phyloP scores from a whole-genome alignment of 176 grass and related monocot species.

The Puccinellia tenuiflora region DNA sequence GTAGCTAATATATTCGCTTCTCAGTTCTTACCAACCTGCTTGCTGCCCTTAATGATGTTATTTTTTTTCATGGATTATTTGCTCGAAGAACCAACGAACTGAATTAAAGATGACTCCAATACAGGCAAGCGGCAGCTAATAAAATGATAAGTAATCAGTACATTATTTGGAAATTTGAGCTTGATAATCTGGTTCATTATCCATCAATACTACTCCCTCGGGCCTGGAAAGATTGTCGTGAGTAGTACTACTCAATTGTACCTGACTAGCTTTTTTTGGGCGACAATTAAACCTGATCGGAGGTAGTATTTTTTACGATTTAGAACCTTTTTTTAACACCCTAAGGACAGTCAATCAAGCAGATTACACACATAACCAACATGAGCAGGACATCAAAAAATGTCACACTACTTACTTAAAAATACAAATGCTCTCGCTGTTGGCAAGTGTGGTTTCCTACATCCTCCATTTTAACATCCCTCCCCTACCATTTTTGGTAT shows the following conservation, averaged over 20 bases:
- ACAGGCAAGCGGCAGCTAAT: neutral
- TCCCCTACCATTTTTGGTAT: neutral
- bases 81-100: neutral
- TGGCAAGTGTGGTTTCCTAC: neutral
- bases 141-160: neutral
- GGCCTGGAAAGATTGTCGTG: too few species aligned
- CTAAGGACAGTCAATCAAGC: neutral
- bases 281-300: too few species aligned
- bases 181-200: neutral
- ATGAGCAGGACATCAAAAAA: neutral
- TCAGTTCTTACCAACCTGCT: neutral
- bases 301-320: too few species aligned
- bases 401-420: neutral
- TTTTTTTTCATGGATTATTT: neutral
- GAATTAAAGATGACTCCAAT: neutral
- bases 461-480: neutral
- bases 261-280: too few species aligned
- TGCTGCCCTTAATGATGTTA: neutral
- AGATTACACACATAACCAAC: neutral
- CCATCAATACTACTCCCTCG: slow-evolving; percentile 9
- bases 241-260: too few species aligned
- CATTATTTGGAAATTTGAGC: neutral
- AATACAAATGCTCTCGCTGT: neutral
- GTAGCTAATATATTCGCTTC: neutral
- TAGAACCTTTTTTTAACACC: neutral